A percentile compares a stretch with the other conserved stretches of the same genome.
Conservation (phyloP, 164 flowering plant genomes). For the Tetrastigma voinierianum region DNA sequence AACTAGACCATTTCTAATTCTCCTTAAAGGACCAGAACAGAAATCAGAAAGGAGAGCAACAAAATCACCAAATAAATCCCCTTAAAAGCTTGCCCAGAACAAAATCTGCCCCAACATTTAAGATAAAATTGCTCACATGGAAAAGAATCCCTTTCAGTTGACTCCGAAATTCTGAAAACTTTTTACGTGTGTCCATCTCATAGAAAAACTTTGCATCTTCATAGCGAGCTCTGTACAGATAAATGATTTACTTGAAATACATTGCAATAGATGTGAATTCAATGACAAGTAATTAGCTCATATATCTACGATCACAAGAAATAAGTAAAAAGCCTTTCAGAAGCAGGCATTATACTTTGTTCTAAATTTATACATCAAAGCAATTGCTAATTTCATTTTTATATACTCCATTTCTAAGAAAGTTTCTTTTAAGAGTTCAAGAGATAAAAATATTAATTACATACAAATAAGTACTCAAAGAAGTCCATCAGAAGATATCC, state of each 20-base stretch:
- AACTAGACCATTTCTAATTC: background rate
- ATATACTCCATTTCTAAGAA: background rate
- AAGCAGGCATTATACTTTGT: background rate
- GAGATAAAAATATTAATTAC: background rate
- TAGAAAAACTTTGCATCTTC: conserved; percentile 99
- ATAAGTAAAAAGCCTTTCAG: background rate
- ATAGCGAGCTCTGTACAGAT: conserved; percentile 81
- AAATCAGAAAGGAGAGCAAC: background rate
- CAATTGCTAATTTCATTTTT: background rate
- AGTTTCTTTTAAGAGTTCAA: background rate
- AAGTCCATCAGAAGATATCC: background rate
- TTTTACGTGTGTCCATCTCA: conserved; percentile 77
- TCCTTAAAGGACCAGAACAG: background rate
- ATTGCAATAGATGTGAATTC: background rate
- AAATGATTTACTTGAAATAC: background rate
- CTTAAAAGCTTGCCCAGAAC: too few relatives aligned
- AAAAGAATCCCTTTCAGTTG: conserved; percentile 87
- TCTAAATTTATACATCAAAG: background rate
- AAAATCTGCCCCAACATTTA: background rate
- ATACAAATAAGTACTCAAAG: background rate
- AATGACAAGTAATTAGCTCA: background rate
- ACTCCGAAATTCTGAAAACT: conserved; percentile 57
- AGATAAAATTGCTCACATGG: conserved; percentile 58
- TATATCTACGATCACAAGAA: background rate
- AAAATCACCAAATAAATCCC: background rate